Evolutionary conservation across 495 filamentous ascomycete species (phyloP), one percentile per base, ranked within the genome.

Genomic region (Viridothelium virens): DNA sequence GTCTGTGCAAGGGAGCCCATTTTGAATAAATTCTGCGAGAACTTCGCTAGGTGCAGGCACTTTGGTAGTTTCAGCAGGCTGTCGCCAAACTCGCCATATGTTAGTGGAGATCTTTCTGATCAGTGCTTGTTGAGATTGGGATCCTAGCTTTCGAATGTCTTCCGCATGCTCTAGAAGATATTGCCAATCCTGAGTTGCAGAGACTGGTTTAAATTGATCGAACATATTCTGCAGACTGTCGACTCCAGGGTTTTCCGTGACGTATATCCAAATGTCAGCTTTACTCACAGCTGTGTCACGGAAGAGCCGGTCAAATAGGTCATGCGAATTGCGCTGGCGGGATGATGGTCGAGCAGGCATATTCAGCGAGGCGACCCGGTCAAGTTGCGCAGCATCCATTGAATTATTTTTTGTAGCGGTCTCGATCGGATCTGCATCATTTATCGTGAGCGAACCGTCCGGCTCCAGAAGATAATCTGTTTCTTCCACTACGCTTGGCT

Each of bases 191-290:
- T 5, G 48, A 14, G n/a, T 53, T 18, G 48, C 48, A 53, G 9
- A 25, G 25, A 25, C 12, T 53, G 48, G 5, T 53, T 53, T 53
- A 25, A 25, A 25, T 25, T 25, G 25, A 25, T 25, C 25, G 25
- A 25, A 25, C 25, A 25, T 7, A 9, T n/a, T 18, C 18, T 59
- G 33, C 6, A 59, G 41, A 44, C 41, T 14, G 41, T 44, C 41
- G 41, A n/a, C 10, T n/a, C 18, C 53, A 59, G n/a, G n/a, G 53
- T 18, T 36, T 31, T 36, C n/a, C n/a, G n/a, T 9, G 18, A 59
- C 18, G 18, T 59, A 25, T 59, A 9, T 59, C n/a, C 53, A 36
- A 36, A 59, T 59, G n/a, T 59, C 53, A 18, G 53, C 53, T 25
- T 25, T 25, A 25, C 25, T 25, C 25, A 25, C 25, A 25, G 25